Conservation (phyloP, 148 eudicot genomes). For the Mesembryanthemum crystallinum region DNA sequence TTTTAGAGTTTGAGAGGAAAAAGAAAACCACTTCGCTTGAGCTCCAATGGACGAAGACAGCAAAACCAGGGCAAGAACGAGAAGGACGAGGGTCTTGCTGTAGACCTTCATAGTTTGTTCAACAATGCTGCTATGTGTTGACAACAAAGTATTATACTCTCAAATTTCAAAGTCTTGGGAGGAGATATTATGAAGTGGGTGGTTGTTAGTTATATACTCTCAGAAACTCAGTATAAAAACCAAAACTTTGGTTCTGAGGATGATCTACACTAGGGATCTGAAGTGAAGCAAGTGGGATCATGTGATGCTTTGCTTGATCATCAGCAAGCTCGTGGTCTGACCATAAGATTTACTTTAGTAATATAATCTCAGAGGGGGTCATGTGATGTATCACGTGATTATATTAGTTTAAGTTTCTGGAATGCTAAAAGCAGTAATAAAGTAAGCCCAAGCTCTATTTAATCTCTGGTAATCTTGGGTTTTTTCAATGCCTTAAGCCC, state of each 20-base stretch:
- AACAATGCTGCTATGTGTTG: background rate
- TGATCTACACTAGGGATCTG: constrained; percentile 32
- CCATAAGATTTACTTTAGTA: constrained; percentile 19
- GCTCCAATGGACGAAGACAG: constrained; percentile 27
- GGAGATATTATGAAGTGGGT: constrained; percentile 9
- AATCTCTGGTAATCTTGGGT: constrained; percentile 18
- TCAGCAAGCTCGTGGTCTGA: constrained; percentile 18
- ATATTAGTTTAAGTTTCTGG: constrained; percentile 27
- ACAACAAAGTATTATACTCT: background rate
- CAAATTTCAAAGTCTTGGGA: background rate
- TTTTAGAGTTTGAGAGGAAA: constrained; percentile 39
- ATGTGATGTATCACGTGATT: constrained; percentile 63
- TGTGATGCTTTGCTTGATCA: constrained; percentile 54
- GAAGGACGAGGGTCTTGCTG: constrained; percentile 25
- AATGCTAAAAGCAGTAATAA: constrained; percentile 13
- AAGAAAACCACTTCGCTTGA: constrained; percentile 30
- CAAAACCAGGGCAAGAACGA: constrained; percentile 40
- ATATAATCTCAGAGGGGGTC: constrained; percentile 34
- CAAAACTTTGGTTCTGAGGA: background rate
- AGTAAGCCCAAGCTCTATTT: constrained; percentile 20
- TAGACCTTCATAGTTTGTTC: constrained; percentile 31
- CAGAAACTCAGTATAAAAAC: background rate
- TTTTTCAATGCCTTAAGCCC: constrained; percentile 9
- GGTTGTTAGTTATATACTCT: background rate
- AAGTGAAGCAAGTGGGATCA: constrained; percentile 58